phyloP scores from a whole-genome alignment of 1,139 yeast species.

The Pichia cactophila region DNA sequence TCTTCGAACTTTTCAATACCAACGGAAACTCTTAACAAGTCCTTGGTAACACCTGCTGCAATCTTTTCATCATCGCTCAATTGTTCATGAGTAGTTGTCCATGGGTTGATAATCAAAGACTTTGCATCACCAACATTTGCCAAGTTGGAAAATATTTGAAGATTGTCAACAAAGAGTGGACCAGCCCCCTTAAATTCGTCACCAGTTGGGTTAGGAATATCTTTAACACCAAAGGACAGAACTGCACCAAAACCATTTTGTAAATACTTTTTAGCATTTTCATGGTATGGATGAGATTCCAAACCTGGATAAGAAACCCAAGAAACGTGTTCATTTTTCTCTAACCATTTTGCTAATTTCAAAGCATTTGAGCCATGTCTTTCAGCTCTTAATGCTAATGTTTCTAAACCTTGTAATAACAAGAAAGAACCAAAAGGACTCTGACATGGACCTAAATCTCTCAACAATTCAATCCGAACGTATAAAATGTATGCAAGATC shows the following conservation, averaged over 20 bases:
- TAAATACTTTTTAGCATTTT: slow-evolving; percentile 74
- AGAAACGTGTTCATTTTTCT: slow-evolving; percentile 60
- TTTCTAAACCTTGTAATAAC: slow-evolving; percentile 85
- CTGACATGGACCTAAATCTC: slow-evolving; percentile 87
- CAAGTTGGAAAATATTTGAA: slow-evolving; percentile 80
- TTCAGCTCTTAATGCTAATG: slow-evolving; percentile 86
- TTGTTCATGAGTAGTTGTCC: slow-evolving; percentile 92
- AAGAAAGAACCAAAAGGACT: slow-evolving; percentile 87
- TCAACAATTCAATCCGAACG: slow-evolving; percentile 74
- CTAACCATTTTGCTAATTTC: slow-evolving; percentile 71
- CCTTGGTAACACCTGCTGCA: slow-evolving; percentile 80
- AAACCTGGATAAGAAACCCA: slow-evolving; percentile 94
- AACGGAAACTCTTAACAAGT: slow-evolving; percentile 78
- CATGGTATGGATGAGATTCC: slow-evolving; percentile 74
- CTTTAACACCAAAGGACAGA: slow-evolving; percentile 81
- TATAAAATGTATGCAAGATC: slow-evolving; percentile 72
- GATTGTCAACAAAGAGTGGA: slow-evolving; percentile 71
- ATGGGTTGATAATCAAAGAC: slow-evolving; percentile 92
- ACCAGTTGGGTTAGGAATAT: slow-evolving; percentile 37
- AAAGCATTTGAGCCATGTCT: slow-evolving; percentile 85
- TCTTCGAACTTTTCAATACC: slow-evolving; percentile 91
- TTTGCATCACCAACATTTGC: slow-evolving; percentile 97
- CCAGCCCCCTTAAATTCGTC: slow-evolving; percentile 64
- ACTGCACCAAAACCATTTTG: slow-evolving; percentile 78
- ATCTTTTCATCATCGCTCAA: slow-evolving; percentile 71